Conservation (phyloP, 73 alveolate genomes). For the Urostyla sp. region DNA sequence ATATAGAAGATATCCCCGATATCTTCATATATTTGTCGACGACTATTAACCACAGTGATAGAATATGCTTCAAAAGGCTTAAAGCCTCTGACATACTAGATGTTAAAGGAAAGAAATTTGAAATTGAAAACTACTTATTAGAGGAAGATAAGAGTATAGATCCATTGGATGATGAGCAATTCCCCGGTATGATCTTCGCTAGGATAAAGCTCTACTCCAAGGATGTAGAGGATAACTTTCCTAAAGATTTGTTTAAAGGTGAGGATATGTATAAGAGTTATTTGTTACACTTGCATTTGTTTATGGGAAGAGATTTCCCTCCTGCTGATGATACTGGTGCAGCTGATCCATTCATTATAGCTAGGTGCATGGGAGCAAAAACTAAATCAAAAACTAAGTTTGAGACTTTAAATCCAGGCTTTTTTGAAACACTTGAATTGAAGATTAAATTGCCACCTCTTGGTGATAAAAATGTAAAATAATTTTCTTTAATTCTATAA, state of each 20-base stretch:
- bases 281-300: constrained; percentile 67
- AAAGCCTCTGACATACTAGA: constrained; percentile 67
- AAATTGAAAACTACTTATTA: constrained; percentile 38
- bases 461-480: constrained; percentile 36
- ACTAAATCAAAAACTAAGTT: constrained; percentile 60
- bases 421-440: constrained; percentile 78
- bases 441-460: constrained; percentile 71
- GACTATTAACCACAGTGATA: constrained; percentile 59
- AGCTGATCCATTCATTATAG: constrained; percentile 82
- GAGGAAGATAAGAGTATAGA: constrained; percentile 83
- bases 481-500: background rate
- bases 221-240: constrained; percentile 50
- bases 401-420: constrained; percentile 86
- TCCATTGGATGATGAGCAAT: constrained; percentile 80
- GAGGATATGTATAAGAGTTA: constrained; percentile 63
- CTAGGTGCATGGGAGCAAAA: constrained; percentile 79
- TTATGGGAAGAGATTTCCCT: constrained; percentile 83
- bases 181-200: constrained; percentile 81
- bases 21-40: constrained; percentile 74
- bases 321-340: constrained; percentile 91
- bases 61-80: constrained; percentile 77
- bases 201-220: constrained; percentile 69
- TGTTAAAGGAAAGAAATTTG: constrained; percentile 54
- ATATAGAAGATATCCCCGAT: constrained; percentile 70
- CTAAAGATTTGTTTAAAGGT: constrained; percentile 3